Conservation (phyloP, 2,329 filamentous ascomycete species). For the Sphaerostilbella broomeana region DNA sequence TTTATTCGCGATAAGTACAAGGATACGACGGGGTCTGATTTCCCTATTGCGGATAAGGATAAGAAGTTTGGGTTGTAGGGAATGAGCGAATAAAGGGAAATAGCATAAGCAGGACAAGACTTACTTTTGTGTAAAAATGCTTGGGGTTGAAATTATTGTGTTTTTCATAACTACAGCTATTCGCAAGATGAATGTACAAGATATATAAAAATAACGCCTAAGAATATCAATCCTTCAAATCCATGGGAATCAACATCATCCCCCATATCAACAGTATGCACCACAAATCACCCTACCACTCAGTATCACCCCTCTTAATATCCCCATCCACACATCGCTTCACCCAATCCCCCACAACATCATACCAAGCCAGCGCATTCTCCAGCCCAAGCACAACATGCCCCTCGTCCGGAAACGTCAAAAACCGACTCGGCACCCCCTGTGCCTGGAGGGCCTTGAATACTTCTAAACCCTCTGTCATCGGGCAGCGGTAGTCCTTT, state of each 20-base stretch:
- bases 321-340: slow-evolving; percentile 39
- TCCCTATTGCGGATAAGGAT: slow-evolving; percentile 64
- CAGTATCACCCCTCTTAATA: slow-evolving; percentile 18
- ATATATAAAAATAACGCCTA: too few species aligned
- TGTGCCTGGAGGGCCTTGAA: slow-evolving; percentile 66
- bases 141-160: too few species aligned
- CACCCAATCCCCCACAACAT: slow-evolving; percentile 60
- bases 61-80: slow-evolving; percentile 2
- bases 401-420: slow-evolving; percentile 69
- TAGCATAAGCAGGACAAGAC: too few species aligned
- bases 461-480: slow-evolving; percentile 53
- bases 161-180: too few species aligned
- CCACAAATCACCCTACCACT: too few species aligned
- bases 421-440: slow-evolving; percentile 60
- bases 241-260: too few species aligned
- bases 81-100: too few species aligned
- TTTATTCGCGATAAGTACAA: slow-evolving; percentile 68
- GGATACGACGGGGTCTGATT: slow-evolving; percentile 57
- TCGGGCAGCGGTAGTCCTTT: slow-evolving; percentile 53
- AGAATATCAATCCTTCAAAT: too few species aligned
- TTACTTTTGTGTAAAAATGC: too few species aligned
- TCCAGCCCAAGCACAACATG: slow-evolving; percentile 65
- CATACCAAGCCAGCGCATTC: slow-evolving; percentile 64
- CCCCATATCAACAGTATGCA: too few species aligned
- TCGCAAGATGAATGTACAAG: too few species aligned